phyloP scores from a whole-genome alignment of 2,329 filamentous ascomycete species.

The Cordyceps tenuipes region DNA sequence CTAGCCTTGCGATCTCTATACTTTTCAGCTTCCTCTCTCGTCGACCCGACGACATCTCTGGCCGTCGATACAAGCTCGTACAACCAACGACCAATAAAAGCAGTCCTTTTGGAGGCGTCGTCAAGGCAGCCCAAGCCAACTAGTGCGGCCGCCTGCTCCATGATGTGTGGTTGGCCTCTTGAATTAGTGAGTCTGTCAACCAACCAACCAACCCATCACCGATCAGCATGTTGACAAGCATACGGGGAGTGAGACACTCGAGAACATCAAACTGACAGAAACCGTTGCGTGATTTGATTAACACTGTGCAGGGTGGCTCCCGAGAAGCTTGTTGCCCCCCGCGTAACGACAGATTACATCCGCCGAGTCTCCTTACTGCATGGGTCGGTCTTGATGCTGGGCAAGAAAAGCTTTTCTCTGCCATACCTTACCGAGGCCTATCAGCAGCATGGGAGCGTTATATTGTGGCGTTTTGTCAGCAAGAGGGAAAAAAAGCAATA shows the following conservation, averaged over 20 bases:
- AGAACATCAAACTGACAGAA: neutral
- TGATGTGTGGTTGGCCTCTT: neutral
- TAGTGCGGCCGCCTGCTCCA: neutral
- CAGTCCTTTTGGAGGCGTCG: no score
- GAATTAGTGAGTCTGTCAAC: no score
- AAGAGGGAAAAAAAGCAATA: neutral
- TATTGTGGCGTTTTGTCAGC: neutral
- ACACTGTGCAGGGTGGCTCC: neutral
- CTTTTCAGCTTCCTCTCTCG: neutral
- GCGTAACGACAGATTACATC: neutral
- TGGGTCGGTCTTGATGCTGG: no score
- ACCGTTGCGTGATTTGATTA: neutral
- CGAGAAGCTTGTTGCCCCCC: neutral
- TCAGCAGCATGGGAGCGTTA: neutral
- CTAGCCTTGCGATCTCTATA: neutral
- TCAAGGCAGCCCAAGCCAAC: neutral
- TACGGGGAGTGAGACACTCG: neutral
- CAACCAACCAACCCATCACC: neutral
- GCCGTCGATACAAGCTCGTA: no score
- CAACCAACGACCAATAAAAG: no score
- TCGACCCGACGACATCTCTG: no score
- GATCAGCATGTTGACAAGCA: neutral
- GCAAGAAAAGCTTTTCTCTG: no score
- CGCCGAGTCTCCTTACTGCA: neutral
- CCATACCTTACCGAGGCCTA: no score